Conservation (phyloP, 768 basidiomycete genomes). For the Rhizopogon vesiculosus region DNA sequence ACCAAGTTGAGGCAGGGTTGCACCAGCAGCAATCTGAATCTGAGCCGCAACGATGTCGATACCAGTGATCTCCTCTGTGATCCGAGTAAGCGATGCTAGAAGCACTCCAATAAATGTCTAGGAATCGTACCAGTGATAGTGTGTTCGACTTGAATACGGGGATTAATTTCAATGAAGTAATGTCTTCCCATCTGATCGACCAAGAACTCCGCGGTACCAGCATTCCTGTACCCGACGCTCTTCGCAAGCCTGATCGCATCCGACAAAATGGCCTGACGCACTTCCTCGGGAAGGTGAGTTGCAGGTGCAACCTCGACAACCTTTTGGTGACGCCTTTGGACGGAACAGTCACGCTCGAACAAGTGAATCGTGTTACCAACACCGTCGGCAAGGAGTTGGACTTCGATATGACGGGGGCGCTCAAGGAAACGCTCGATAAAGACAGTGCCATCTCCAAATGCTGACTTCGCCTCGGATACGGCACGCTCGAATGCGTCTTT, state of each 20-base stretch:
- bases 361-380: constrained; percentile 95
- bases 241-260: constrained; percentile 95
- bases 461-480: constrained; percentile 90
- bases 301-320: constrained; percentile 99
- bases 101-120: background rate
- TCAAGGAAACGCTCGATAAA: constrained; percentile 99
- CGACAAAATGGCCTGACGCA: constrained; percentile 78
- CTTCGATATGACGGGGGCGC: constrained; percentile 96
- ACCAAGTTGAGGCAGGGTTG: constrained; percentile 91
- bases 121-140: constrained; percentile 82
- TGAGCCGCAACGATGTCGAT: constrained; percentile 99
- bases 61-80: constrained; percentile 95
- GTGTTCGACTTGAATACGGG: constrained; percentile 99
- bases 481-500: constrained; percentile 86
- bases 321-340: constrained; percentile 97
- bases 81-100: constrained; percentile 2
- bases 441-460: constrained; percentile 98
- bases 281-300: constrained; percentile 86
- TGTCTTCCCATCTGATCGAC: constrained; percentile 95
- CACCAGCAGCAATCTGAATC: constrained; percentile 99
- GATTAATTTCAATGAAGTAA: constrained; percentile 99
- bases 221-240: constrained; percentile 93
- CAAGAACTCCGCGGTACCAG: constrained; percentile 97
- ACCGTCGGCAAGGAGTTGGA: constrained; percentile 89
- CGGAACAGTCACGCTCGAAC: constrained; percentile 99